Evolutionary conservation across 2,329 filamentous ascomycete species (phyloP).

Genomic region (Helotiales sp.): DNA sequence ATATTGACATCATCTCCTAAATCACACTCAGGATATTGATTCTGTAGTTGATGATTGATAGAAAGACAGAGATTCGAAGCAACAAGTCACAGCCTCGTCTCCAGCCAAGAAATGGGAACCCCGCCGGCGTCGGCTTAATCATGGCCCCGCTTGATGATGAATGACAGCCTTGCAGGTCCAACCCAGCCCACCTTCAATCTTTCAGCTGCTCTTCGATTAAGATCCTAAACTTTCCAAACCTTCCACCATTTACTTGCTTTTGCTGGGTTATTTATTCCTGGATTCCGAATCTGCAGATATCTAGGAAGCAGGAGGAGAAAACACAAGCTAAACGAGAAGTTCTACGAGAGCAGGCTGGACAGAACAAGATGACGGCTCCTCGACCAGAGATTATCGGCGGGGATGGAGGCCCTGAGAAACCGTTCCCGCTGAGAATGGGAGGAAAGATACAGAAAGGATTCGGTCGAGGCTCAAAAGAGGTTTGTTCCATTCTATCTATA

Average conservation of each 20-base stretch:
- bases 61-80: too few relatives aligned
- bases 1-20: too few relatives aligned
- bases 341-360: background rate
- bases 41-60: too few relatives aligned
- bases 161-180: constrained; percentile 12
- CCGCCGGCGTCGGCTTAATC: constrained; percentile 1
- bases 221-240: too few relatives aligned
- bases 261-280: too few relatives aligned
- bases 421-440: constrained; percentile 81
- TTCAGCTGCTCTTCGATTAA: background rate
- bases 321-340: too few relatives aligned
- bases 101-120: background rate
- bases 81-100: too few relatives aligned
- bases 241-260: too few relatives aligned
- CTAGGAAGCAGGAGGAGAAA: too few relatives aligned
- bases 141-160: constrained; percentile 6
- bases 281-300: too few relatives aligned
- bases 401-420: constrained; percentile 69
- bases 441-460: constrained; percentile 92
- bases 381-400: constrained; percentile 74
- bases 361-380: background rate
- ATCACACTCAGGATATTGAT: too few relatives aligned
- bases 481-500: constrained; percentile 44
- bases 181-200: background rate
- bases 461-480: constrained; percentile 89